These are phyloP conservation scores for Chlorencoelia australis DNA, from an alignment of 2,329 filamentous ascomycete species.

Conservation along the genomic window DNA sequence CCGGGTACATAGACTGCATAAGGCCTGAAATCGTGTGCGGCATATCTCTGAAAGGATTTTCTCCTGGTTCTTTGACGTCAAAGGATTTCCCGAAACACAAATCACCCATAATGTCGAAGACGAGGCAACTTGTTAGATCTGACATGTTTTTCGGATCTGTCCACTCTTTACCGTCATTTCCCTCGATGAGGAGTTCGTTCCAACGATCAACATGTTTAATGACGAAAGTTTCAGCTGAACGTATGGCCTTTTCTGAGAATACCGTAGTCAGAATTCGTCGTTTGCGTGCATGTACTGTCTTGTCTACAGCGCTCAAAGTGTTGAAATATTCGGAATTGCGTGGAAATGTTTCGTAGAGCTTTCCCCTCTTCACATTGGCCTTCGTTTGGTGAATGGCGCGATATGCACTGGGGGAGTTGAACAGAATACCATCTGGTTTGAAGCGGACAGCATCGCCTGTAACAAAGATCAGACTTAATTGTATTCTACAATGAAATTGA, in stretches of 20 bases:
- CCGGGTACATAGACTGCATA: background rate
- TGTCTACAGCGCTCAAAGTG: background rate
- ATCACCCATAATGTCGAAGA: slow-evolving; percentile 1
- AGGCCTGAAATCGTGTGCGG: background rate
- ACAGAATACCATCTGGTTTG: background rate
- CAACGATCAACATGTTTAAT: background rate
- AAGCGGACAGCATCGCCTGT: background rate
- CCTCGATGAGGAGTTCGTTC: background rate
- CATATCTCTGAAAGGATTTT: background rate
- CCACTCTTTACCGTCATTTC: background rate
- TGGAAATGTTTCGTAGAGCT: background rate
- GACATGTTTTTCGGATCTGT: background rate
- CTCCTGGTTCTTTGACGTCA: background rate
- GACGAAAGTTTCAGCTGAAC: background rate
- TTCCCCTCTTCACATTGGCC: background rate
- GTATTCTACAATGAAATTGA: background rate
- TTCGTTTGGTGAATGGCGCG: background rate
- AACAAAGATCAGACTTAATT: no score
- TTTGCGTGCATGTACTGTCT: background rate
- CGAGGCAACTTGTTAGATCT: background rate
- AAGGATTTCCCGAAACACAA: background rate
- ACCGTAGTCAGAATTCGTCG: background rate
- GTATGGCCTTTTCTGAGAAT: background rate
- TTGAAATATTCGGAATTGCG: background rate
- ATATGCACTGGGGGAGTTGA: background rate